Conservation (phyloP, 768 basidiomycete species). For the Leccinum imitatum region DNA sequence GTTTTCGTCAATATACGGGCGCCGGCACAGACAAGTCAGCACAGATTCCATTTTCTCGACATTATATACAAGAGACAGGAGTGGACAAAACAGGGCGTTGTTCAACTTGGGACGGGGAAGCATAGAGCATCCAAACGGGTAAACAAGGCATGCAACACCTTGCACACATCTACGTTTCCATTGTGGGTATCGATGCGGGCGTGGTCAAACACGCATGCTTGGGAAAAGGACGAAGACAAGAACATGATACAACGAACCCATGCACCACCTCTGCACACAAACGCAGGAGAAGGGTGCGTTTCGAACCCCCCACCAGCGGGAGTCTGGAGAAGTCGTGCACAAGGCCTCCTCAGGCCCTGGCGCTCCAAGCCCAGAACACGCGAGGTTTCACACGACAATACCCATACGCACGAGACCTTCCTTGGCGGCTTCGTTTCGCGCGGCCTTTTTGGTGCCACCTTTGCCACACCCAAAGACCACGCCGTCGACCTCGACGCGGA, state of each 20-base stretch:
- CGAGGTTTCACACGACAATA: slow-evolving; percentile 40
- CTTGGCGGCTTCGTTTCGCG: slow-evolving; percentile 81
- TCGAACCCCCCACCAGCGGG: slow-evolving; percentile 44
- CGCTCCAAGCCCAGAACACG: neutral
- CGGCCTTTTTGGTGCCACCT: slow-evolving; percentile 76
- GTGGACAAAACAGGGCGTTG: too few species aligned
- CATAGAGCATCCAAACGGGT: neutral
- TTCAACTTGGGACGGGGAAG: too few species aligned
- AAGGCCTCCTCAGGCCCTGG: slow-evolving; percentile 20
- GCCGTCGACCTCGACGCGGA: slow-evolving; percentile 61
- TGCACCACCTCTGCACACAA: slow-evolving; percentile 64
- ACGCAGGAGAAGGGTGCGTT: slow-evolving; percentile 42
- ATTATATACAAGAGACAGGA: neutral
- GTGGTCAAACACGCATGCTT: slow-evolving; percentile 1
- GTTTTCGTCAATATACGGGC: neutral
- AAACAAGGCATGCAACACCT: neutral
- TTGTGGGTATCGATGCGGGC: neutral
- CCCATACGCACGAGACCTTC: slow-evolving; percentile 62
- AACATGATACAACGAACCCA: slow-evolving; percentile 25
- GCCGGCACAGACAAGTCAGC: neutral
- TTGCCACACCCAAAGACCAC: slow-evolving; percentile 58
- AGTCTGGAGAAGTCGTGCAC: slow-evolving; percentile 59
- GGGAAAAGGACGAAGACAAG: neutral
- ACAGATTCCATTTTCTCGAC: neutral
- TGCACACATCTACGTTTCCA: slow-evolving; percentile 3